Base-by-base conservation (phyloP, 1,139 yeast genomes). In the Candida sojae region DNA sequence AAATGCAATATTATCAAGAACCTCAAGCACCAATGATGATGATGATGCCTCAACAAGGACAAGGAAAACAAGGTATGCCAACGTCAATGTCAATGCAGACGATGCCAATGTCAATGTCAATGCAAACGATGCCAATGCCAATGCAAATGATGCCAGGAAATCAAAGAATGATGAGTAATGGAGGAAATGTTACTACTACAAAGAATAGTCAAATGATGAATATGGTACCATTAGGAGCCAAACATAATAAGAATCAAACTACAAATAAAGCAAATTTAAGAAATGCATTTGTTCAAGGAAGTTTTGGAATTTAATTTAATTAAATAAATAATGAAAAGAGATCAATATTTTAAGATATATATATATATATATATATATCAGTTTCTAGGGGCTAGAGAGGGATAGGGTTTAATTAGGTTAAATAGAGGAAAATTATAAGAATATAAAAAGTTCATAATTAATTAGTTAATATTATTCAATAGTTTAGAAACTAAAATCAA, bases 261-360 rank as follows among this genome's bases (percentile, higher is more conserved):
- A 56, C 64, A 11, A 71, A 71, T 50, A 72, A 72, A 50, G 79
- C 76, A 1, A 63, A 67, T 41, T 59, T 75, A 47, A 62, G 80
- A 46, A 72, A 76, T 9, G 79, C 79, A 1, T 67, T 75, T 48
- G 67, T 67, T 47, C 71, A 68, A 45, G 73, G 74, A 0, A 62
- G 64, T 38, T 75, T 73, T 59, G 80, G 80, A 9, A 73, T 75
- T 28, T 42, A 34, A 42, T n/a, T n/a, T n/a, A 17, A 17, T 17
- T 17, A 17, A 17, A 17, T 17, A 17, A 17, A 17, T 17, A 17
- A 17, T 17, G 29, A 26, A 8, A 26, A 8, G 9, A 6, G 29
- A 26, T 26, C 9, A 26, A 26, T 26, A 26, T 26, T 26, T 26
- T 6, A 26, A 8, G 29, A 6, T 2, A 8, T 6, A 26, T 8